Conservation (phyloP, 805 yeast species). For the Scheffersomyces coipomensis region DNA sequence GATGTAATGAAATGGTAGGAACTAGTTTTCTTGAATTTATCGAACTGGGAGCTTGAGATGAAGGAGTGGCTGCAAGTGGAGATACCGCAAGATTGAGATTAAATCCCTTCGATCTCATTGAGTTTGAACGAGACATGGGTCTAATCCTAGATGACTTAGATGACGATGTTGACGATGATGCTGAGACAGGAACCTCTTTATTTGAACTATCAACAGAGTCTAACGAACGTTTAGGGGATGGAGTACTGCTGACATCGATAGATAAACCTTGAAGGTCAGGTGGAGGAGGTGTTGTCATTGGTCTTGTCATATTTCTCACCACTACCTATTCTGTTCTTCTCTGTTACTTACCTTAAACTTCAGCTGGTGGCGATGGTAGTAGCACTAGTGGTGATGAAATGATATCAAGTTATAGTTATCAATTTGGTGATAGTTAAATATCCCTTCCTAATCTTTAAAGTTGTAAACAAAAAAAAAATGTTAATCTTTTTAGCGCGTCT, state of each 20-base stretch:
- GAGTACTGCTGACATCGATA: background rate
- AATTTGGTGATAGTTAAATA: too few relatives aligned
- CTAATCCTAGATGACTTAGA: background rate
- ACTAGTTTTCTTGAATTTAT: background rate
- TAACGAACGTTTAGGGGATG: background rate
- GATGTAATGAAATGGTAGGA: background rate
- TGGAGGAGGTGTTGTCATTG: conserved; percentile 15
- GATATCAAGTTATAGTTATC: too few relatives aligned
- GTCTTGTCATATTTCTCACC: too few relatives aligned
- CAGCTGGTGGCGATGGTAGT: too few relatives aligned
- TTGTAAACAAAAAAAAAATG: too few relatives aligned
- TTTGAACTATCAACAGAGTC: too few relatives aligned
- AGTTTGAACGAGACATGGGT: background rate
- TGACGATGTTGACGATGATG: conserved; percentile 3
- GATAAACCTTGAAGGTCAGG: conserved; percentile 3
- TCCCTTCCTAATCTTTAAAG: too few relatives aligned
- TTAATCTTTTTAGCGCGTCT: too few relatives aligned
- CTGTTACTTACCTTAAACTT: too few relatives aligned
- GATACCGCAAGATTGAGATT: conserved; percentile 31
- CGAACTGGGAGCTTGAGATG: conserved; percentile 1
- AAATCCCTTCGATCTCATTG: conserved; percentile 27
- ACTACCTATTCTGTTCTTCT: too few relatives aligned
- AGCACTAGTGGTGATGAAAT: too few relatives aligned
- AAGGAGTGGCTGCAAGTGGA: conserved; percentile 13
- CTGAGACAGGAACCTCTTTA: too few relatives aligned